phyloP scores from a whole-genome alignment of 352 stramenopile species.

The Phytopythium helicoides region DNA sequence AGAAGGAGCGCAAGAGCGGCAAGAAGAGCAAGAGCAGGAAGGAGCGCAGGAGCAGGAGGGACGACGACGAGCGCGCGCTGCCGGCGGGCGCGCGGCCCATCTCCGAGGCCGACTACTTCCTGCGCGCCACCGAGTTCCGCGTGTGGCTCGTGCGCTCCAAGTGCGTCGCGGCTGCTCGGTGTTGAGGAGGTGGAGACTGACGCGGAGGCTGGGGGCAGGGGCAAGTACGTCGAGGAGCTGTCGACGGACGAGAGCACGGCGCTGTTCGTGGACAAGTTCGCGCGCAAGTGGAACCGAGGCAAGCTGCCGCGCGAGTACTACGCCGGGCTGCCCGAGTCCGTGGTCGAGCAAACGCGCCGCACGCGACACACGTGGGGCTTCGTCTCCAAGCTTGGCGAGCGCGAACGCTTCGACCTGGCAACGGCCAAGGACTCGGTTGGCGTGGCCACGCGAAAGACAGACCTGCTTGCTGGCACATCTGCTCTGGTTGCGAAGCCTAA shows the following conservation, averaged over 20 bases:
- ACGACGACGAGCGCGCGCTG: conserved; percentile 15
- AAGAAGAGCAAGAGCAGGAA: conserved; percentile 27
- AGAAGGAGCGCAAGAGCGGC: background rate
- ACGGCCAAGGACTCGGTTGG: conserved; percentile 69
- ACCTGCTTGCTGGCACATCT: conserved; percentile 21
- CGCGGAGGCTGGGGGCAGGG: conserved; percentile 13
- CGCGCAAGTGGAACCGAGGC: conserved; percentile 60
- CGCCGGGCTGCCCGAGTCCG: conserved; percentile 43
- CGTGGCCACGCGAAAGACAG: conserved; percentile 56
- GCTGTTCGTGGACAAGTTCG: conserved; percentile 60
- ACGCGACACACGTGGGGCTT: conserved; percentile 78
- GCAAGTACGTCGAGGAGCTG: conserved; percentile 72
- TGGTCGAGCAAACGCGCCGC: conserved; percentile 66
- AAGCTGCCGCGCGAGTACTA: conserved; percentile 66
- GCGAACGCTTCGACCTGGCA: conserved; percentile 55
- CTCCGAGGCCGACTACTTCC: conserved; percentile 67
- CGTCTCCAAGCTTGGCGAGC: conserved; percentile 51
- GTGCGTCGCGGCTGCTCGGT: conserved; percentile 13
- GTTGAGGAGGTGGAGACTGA: background rate
- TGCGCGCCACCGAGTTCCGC: conserved; percentile 63
- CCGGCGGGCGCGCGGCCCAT: conserved; percentile 26
- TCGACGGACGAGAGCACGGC: conserved; percentile 48
- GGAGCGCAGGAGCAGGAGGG: conserved; percentile 10
- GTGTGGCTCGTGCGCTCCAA: conserved; percentile 66
- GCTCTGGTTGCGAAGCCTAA: background rate